phyloP scores from a whole-genome alignment of 202 grass and related monocot species.

The Setaria viridis region DNA sequence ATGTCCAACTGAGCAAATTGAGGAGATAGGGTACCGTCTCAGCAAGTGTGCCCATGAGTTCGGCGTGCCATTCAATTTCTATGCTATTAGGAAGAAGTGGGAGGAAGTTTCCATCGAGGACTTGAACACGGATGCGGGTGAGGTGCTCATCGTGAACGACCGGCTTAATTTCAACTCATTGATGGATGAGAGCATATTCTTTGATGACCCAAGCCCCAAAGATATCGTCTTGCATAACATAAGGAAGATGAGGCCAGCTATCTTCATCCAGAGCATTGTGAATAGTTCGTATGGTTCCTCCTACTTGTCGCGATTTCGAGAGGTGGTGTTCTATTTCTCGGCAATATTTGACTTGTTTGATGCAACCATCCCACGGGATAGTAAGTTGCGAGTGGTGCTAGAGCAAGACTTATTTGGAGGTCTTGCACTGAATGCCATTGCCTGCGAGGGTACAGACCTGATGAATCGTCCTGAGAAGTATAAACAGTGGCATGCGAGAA shows the following conservation, averaged over 20 bases:
- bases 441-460: conserved; percentile 65
- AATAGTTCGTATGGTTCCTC: conserved; percentile 61
- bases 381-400: conserved; percentile 44
- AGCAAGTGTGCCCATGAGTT: conserved; percentile 51
- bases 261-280: conserved; percentile 59
- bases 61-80: neutral
- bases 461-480: conserved; percentile 65
- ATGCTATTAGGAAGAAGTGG: conserved; percentile 53
- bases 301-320: conserved; percentile 65
- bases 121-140: conserved; percentile 49
- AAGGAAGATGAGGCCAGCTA: conserved; percentile 50
- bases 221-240: conserved; percentile 57
- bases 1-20: conserved; percentile 50
- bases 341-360: neutral
- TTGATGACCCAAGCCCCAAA: conserved; percentile 60
- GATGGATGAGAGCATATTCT: conserved; percentile 63
- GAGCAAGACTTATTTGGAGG: conserved; percentile 56
- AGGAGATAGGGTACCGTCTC: conserved; percentile 57
- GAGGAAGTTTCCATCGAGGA: conserved; percentile 48
- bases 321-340: neutral
- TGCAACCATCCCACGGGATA: neutral
- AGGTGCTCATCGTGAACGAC: conserved; percentile 66
- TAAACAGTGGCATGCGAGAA: conserved; percentile 9
- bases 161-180: conserved; percentile 50
- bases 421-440: conserved; percentile 54